Conservation (phyloP, 768 basidiomycete species). For the Favolaschia claudopus region DNA sequence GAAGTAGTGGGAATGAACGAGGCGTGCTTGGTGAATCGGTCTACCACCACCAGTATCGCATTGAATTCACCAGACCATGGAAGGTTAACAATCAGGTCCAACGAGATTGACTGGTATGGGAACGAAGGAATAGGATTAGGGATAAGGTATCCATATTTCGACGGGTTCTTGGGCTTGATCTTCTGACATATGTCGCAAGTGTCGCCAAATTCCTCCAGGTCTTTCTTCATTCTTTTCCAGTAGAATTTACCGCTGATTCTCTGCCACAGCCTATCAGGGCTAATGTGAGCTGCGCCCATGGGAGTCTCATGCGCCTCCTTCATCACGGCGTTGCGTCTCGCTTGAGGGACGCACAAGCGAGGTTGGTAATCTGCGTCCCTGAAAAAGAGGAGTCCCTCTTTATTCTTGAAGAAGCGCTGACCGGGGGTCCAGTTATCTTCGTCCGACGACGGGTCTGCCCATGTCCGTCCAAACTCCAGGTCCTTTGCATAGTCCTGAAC, state of each 20-base stretch:
- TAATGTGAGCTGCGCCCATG: slow-evolving; percentile 4
- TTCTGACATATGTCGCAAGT: background rate
- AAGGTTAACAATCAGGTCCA: slow-evolving; percentile 36
- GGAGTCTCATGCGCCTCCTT: slow-evolving; percentile 4
- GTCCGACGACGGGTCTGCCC: background rate
- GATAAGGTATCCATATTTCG: slow-evolving; percentile 18
- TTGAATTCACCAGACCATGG: slow-evolving; percentile 25
- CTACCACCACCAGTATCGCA: background rate
- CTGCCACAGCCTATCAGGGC: background rate
- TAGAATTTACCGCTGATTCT: background rate
- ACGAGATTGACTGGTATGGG: slow-evolving; percentile 31
- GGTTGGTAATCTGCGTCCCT: slow-evolving; percentile 21
- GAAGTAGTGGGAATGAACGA: too few relatives aligned
- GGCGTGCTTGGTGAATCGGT: background rate
- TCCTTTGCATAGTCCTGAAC: background rate
- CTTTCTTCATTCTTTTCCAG: background rate
- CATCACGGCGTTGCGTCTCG: background rate
- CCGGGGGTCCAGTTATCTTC: slow-evolving; percentile 5
- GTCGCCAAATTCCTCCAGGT: background rate
- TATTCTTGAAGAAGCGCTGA: slow-evolving; percentile 17
- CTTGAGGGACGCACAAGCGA: slow-evolving; percentile 19
- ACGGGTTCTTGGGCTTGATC: background rate
- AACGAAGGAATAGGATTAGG: slow-evolving; percentile 30
- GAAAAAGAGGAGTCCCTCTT: slow-evolving; percentile 20
- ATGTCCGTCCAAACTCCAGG: background rate